phyloP scores from a whole-genome alignment of 2,329 filamentous ascomycete species.

The Gnomoniopsis sp. region DNA sequence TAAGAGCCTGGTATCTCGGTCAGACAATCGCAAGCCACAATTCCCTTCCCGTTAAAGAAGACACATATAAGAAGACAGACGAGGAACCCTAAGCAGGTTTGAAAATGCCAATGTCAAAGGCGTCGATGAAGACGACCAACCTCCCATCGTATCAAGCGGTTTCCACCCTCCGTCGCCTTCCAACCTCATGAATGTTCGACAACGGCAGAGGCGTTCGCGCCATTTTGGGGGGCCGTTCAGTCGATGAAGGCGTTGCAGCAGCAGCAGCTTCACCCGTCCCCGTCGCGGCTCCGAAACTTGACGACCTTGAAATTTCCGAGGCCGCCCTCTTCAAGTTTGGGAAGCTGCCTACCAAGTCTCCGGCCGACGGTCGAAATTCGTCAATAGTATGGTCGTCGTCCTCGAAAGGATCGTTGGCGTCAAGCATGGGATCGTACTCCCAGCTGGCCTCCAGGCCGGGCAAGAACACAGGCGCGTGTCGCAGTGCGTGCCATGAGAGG shows the following conservation, averaged over 20 bases:
- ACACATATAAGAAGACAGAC: not conserved
- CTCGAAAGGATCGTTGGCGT: slow-evolving; percentile 36
- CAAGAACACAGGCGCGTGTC: slow-evolving; percentile 43
- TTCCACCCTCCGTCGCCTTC: slow-evolving; percentile 37
- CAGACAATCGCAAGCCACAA: not conserved
- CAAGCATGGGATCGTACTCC: slow-evolving; percentile 48
- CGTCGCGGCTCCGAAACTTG: slow-evolving; percentile 40
- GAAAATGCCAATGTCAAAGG: not conserved
- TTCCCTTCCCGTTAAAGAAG: not conserved
- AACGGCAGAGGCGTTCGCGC: slow-evolving; percentile 37
- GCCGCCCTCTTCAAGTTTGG: slow-evolving; percentile 47
- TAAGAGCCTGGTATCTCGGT: not conserved
- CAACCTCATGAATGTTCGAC: slow-evolving; percentile 34
- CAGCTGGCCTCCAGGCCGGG: slow-evolving; percentile 54
- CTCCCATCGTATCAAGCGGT: slow-evolving; percentile 19
- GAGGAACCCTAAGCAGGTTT: not conserved
- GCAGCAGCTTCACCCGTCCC: slow-evolving; percentile 23
- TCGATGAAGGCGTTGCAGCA: slow-evolving; percentile 2
- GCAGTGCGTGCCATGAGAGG: slow-evolving; percentile 54
- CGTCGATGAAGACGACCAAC: too few species aligned
- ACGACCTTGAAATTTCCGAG: slow-evolving; percentile 49
- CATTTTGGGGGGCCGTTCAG: slow-evolving; percentile 28
- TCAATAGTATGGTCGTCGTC: slow-evolving; percentile 32
- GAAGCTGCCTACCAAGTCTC: slow-evolving; percentile 40
- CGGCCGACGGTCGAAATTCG: slow-evolving; percentile 40